A percentile compares a stretch with the other conserved stretches of the same genome.
These are phyloP conservation scores for Xylariaceae sp. DNA, from an alignment of 2,329 filamentous ascomycete species.

Conservation along the genomic window DNA sequence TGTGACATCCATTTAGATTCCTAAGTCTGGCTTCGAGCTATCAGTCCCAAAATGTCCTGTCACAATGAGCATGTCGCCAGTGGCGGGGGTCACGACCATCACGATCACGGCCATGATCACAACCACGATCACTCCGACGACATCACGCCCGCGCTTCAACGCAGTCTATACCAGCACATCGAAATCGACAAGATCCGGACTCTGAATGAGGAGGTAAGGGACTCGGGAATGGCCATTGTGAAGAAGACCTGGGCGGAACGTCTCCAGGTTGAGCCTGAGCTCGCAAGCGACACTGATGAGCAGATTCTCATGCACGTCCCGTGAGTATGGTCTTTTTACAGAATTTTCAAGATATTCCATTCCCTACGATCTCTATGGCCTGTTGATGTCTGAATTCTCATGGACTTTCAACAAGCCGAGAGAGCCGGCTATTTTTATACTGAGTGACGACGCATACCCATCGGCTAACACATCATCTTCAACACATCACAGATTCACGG, in stretches of 20 bases:
- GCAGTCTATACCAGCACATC: conserved; percentile 86
- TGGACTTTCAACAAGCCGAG: not conserved
- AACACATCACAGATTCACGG: conserved; percentile 64
- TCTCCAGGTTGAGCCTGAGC: conserved; percentile 63
- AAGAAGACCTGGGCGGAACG: conserved; percentile 90
- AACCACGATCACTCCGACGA: conserved; percentile 88
- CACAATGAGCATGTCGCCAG: conserved; percentile 47
- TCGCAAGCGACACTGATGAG: conserved; percentile 83
- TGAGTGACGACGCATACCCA: not conserved
- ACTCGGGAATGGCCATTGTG: conserved; percentile 67
- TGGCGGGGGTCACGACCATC: conserved; percentile 33
- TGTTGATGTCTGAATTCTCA: not conserved
- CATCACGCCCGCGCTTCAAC: conserved; percentile 84
- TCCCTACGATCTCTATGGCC: not conserved
- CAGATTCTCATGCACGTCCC: conserved; percentile 90
- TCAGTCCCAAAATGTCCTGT: conserved; percentile 35
- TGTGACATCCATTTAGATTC: no score
- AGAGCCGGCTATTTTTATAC: not conserved
- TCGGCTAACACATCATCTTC: conserved; percentile 7
- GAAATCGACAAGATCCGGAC: conserved; percentile 80
- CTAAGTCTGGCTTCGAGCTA: not conserved
- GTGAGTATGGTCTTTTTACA: conserved; percentile 45
- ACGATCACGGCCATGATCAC: conserved; percentile 45
- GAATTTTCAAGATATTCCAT: not conserved
- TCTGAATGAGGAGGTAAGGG: conserved; percentile 69